phyloP scores from a whole-genome alignment of 2,329 filamentous ascomycete genomes.

The Grosmannia huntii region DNA sequence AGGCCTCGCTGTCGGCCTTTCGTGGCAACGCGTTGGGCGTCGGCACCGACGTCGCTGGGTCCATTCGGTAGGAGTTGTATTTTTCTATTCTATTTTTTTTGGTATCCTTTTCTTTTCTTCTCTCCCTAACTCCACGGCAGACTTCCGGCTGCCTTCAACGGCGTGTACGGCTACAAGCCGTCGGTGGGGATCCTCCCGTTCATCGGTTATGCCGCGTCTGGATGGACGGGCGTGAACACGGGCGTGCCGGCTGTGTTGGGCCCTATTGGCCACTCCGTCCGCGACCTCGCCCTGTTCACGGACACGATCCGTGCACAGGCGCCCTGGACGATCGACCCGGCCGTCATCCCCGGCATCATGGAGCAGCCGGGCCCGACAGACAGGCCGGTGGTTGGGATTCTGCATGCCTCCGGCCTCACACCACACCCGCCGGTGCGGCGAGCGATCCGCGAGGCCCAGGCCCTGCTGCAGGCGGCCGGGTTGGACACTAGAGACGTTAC shows the following conservation, averaged over 20 bases:
- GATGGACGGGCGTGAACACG: conserved; percentile 9
- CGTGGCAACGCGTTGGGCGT: conserved; percentile 32
- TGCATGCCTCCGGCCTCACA: conserved; percentile 5
- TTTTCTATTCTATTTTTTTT: not conserved
- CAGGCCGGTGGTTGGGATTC: conserved; percentile 6
- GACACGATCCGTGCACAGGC: conserved; percentile 2
- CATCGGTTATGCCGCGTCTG: conserved; percentile 10
- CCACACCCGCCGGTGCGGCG: conserved; percentile 8
- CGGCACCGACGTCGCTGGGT: conserved; percentile 21
- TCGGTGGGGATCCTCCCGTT: conserved; percentile 12
- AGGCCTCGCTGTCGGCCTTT: conserved; percentile 22
- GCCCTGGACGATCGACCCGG: conserved; percentile 10
- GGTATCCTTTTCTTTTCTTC: too few species aligned
- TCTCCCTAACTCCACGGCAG: not conserved
- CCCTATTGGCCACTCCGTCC: conserved; percentile 7
- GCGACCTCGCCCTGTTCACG: conserved; percentile 7
- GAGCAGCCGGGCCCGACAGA: not conserved
- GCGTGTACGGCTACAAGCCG: conserved; percentile 20
- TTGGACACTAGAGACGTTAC: conserved; percentile 10
- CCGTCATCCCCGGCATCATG: conserved; percentile 6
- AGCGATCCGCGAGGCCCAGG: conserved; percentile 4
- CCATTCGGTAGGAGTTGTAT: conserved; percentile 7
- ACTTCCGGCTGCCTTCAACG: conserved; percentile 20
- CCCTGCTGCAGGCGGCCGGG: conserved; percentile 5
- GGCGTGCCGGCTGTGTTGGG: conserved; percentile 9